These are phyloP conservation scores for Gossypium rotundifolium DNA, from an alignment of 345 rosid species.

Conservation along the genomic window DNA sequence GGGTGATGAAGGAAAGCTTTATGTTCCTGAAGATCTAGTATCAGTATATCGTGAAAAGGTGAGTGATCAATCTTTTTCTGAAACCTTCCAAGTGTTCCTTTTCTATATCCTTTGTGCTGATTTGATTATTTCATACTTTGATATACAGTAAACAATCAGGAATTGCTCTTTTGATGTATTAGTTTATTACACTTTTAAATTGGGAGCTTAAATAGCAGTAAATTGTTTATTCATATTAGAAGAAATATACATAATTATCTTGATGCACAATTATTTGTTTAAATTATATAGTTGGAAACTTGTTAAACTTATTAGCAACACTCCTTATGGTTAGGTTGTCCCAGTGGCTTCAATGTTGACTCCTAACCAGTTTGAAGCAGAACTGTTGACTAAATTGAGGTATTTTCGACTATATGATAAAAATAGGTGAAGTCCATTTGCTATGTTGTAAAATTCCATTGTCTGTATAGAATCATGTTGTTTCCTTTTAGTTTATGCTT, in stretches of 20 bases:
- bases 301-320: conserved; percentile 1
- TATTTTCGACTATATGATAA: conserved; percentile 21
- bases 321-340: conserved; percentile 60
- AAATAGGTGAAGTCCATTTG: background rate
- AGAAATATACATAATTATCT: background rate
- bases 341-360: conserved; percentile 99
- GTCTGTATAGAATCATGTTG: background rate
- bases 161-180: conserved; percentile 2
- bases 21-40: conserved; percentile 80
- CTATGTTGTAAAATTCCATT: background rate
- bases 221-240: background rate
- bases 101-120: background rate
- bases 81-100: conserved; percentile 2
- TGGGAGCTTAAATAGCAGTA: background rate
- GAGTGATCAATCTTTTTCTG: conserved; percentile 14
- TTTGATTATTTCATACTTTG: background rate
- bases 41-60: conserved; percentile 90
- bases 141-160: background rate
- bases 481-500: background rate
- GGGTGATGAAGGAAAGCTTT: conserved; percentile 99
- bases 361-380: conserved; percentile 99
- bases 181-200: background rate
- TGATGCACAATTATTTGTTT: background rate
- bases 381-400: conserved; percentile 80
- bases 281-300: background rate